These are phyloP conservation scores for Thelonectria discophora DNA, from an alignment of 2,329 filamentous ascomycete species.

Conservation along the genomic window DNA sequence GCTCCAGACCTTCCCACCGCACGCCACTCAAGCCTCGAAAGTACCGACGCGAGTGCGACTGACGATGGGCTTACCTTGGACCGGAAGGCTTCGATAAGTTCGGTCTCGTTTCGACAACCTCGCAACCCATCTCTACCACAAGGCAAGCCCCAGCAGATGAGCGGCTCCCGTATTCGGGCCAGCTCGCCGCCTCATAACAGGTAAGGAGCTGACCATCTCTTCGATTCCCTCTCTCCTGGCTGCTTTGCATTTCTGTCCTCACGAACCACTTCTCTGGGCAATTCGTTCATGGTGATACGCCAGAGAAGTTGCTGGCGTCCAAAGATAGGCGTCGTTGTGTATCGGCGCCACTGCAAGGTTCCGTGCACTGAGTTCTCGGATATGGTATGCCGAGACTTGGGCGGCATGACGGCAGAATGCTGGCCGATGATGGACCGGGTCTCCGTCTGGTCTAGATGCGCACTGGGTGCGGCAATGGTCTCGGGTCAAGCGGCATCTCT, in stretches of 20 bases:
- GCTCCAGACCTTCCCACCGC: conserved; percentile 45
- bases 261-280: conserved; percentile 6
- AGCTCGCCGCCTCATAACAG: conserved; percentile 60
- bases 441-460: conserved; percentile 18
- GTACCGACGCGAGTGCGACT: conserved; percentile 35
- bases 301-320: not conserved
- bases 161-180: conserved; percentile 52
- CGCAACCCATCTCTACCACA: conserved; percentile 58
- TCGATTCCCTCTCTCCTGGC: conserved; percentile 4
- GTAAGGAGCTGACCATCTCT: conserved; percentile 46
- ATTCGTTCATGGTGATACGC: not conserved
- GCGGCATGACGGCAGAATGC: not conserved
- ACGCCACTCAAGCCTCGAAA: conserved; percentile 40
- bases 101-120: conserved; percentile 57
- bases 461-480: conserved; percentile 18
- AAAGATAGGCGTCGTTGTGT: not conserved
- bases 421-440: conserved; percentile 4
- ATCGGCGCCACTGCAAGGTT: not conserved
- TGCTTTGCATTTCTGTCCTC: conserved; percentile 10
- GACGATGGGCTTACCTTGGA: conserved; percentile 41
- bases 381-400: conserved; percentile 10
- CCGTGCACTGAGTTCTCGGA: conserved; percentile 9
- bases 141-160: conserved; percentile 56
- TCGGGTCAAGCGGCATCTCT: conserved; percentile 25
- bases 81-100: conserved; percentile 58